Evolutionary conservation across 2,329 filamentous ascomycete genomes (phyloP).

Genomic region (Aspergillus phoenicis): DNA sequence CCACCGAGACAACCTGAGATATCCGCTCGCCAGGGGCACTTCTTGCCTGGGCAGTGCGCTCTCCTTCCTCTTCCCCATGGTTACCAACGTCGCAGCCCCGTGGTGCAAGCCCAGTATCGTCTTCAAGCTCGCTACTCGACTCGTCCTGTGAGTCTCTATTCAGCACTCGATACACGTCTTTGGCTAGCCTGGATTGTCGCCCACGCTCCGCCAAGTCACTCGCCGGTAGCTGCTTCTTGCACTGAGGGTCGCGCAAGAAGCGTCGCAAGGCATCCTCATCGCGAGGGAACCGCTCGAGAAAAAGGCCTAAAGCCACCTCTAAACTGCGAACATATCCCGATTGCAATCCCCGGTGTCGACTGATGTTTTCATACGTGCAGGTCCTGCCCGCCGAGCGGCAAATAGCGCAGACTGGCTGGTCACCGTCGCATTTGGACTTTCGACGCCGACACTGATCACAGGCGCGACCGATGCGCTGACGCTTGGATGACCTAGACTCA

Average conservation of each 20-base stretch:
- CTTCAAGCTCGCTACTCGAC: no score
- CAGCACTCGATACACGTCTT: neutral
- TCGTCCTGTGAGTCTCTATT: neutral
- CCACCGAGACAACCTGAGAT: neutral
- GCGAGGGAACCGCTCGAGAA: neutral
- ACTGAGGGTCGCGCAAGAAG: neutral
- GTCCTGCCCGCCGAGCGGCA: constrained; percentile 45
- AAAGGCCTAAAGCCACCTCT: constrained; percentile 65
- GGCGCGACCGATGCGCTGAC: constrained; percentile 52
- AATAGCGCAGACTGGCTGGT: constrained; percentile 65
- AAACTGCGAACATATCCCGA: constrained; percentile 74
- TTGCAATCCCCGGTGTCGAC: constrained; percentile 64
- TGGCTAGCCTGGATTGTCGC: constrained; percentile 10
- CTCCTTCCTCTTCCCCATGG: no score
- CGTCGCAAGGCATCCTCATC: neutral
- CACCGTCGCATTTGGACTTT: constrained; percentile 70
- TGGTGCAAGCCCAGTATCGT: no score
- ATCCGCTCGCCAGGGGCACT: no score
- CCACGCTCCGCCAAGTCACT: neutral
- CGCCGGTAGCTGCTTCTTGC: constrained; percentile 35
- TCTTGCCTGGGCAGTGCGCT: no score
- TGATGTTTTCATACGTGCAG: constrained; percentile 23
- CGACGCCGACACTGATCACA: constrained; percentile 65
- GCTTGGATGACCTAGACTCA: neutral
- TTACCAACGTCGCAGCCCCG: no score